Evolutionary conservation across 169 alveolate genomes (phyloP).

Genomic region (Plasmodium relictum): DNA sequence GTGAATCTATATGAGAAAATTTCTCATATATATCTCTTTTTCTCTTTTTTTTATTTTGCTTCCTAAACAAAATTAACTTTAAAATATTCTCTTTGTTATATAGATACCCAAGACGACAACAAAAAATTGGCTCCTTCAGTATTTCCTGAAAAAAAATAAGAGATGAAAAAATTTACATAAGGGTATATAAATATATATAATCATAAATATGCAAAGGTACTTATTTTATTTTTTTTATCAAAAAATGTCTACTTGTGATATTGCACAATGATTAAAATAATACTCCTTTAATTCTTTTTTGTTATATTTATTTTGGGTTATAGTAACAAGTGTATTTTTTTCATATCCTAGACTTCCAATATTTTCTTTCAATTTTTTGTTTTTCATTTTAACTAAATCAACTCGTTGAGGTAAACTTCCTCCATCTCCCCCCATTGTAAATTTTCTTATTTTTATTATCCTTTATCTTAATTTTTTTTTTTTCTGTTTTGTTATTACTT

Average conservation of each 20-base stretch:
- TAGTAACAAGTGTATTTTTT: slow-evolving; percentile 64
- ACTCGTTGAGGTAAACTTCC: slow-evolving; percentile 76
- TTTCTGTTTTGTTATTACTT: background rate
- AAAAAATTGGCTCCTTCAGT: slow-evolving; percentile 59
- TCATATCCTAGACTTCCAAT: slow-evolving; percentile 73
- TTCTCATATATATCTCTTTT: slow-evolving; percentile 40
- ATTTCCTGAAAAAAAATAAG: slow-evolving; percentile 22
- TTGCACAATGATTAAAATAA: slow-evolving; percentile 55
- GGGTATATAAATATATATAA: background rate
- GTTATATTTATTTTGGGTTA: slow-evolving; percentile 28
- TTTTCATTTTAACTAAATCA: slow-evolving; percentile 68
- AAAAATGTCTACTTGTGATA: slow-evolving; percentile 33
- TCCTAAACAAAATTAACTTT: slow-evolving; percentile 26
- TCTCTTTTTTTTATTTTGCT: slow-evolving; percentile 60
- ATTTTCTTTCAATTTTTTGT: slow-evolving; percentile 57
- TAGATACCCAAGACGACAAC: slow-evolving; percentile 65
- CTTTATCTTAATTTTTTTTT: background rate
- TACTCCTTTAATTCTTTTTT: slow-evolving; percentile 53
- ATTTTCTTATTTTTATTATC: background rate
- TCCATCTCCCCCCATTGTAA: slow-evolving; percentile 75
- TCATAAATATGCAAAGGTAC: background rate
- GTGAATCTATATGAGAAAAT: slow-evolving; percentile 60
- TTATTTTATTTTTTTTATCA: background rate
- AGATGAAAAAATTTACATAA: background rate
- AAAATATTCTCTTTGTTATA: slow-evolving; percentile 53